Evolutionary conservation across 345 rosid species (phyloP).

Genomic region (Mangifera indica): DNA sequence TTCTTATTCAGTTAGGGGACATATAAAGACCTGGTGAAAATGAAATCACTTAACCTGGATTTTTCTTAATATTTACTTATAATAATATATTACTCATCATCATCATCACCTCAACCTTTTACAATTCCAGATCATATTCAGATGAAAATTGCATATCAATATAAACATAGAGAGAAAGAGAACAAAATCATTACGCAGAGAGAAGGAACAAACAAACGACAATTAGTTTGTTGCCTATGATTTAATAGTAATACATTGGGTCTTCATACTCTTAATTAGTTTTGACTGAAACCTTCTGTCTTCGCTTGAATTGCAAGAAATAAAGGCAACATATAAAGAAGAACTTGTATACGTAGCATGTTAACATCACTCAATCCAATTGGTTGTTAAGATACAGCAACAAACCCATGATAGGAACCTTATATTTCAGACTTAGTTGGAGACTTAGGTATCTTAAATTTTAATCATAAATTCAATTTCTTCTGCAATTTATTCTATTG

Average conservation of each 20-base stretch:
- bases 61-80: conserved; percentile 43
- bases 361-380: conserved; percentile 33
- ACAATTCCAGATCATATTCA: conserved; percentile 24
- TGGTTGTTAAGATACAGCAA: conserved; percentile 32
- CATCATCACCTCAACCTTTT: background rate
- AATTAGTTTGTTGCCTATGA: conserved; percentile 23
- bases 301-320: conserved; percentile 44
- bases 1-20: conserved; percentile 51
- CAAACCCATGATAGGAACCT: conserved; percentile 26
- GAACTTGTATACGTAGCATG: conserved; percentile 42
- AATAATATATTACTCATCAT: conserved; percentile 13
- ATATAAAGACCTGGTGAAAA: conserved; percentile 41
- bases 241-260: conserved; percentile 17
- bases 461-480: conserved; percentile 19
- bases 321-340: conserved; percentile 15
- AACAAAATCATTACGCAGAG: conserved; percentile 15
- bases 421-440: conserved; percentile 2
- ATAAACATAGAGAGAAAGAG: too few relatives aligned
- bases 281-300: conserved; percentile 28
- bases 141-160: background rate
- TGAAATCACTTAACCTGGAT: conserved; percentile 49
- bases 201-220: conserved; percentile 12
- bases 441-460: conserved; percentile 19
- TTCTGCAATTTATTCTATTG: too few relatives aligned
- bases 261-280: conserved; percentile 29